Evolutionary conservation across 129 eudicot species (phyloP).

Genomic region (Ambrosia artemisiifolia): DNA sequence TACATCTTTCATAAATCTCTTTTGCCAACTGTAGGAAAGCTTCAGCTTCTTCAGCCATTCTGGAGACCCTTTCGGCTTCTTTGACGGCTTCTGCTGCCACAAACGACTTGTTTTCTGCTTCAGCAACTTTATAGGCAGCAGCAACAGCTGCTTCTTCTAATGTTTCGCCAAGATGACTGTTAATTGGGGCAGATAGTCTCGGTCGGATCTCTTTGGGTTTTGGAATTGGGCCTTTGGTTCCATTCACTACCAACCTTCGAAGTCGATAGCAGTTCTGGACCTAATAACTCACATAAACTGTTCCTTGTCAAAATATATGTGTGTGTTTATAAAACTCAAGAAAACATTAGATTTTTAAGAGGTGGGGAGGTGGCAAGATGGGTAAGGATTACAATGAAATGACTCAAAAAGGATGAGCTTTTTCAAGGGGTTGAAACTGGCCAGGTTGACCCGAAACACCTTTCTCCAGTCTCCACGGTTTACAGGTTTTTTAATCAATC

Average conservation of each 20-base stretch:
- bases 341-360: background rate
- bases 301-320: conserved; percentile 13
- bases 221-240: conserved; percentile 35
- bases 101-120: conserved; percentile 70
- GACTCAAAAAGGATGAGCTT: background rate
- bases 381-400: background rate
- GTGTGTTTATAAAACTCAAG: too few relatives aligned
- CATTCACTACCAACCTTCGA: conserved; percentile 34
- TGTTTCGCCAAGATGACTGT: conserved; percentile 49
- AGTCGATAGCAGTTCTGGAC: conserved; percentile 56
- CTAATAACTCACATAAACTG: conserved; percentile 30
- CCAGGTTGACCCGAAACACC: too few relatives aligned
- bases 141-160: conserved; percentile 54
- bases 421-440: too few relatives aligned
- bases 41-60: conserved; percentile 70
- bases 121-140: conserved; percentile 65
- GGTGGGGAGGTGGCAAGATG: background rate
- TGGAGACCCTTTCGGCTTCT: conserved; percentile 65
- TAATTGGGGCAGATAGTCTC: conserved; percentile 31
- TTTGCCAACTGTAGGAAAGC: conserved; percentile 44
- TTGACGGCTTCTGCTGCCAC: conserved; percentile 71
- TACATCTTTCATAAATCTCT: conserved; percentile 66
- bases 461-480: too few relatives aligned
- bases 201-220: conserved; percentile 43
- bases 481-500: too few relatives aligned